Conservation (phyloP, 176 grass and related monocot genomes). For the Typha latifolia region DNA sequence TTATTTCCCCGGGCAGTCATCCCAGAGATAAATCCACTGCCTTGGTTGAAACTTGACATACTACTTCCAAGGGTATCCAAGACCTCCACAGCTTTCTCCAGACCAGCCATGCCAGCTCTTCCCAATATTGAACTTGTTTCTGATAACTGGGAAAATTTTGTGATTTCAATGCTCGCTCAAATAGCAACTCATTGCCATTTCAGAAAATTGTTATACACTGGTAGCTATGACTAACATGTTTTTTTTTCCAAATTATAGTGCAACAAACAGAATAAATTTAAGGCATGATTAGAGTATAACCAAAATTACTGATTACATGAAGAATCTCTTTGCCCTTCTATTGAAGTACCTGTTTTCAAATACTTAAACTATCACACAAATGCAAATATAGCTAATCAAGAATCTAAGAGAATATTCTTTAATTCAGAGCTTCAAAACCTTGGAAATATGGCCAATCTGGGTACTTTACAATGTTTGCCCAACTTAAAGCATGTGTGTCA, state of each 20-base stretch:
- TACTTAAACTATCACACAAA: too few relatives aligned
- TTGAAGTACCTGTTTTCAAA: too few relatives aligned
- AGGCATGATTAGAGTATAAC: too few relatives aligned
- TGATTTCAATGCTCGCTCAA: constrained; percentile 22
- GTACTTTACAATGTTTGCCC: too few relatives aligned
- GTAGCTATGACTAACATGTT: neutral
- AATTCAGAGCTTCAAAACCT: too few relatives aligned
- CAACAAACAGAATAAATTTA: neutral
- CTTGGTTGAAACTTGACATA: constrained; percentile 73
- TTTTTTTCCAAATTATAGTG: neutral
- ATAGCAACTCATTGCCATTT: neutral
- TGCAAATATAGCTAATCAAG: too few relatives aligned
- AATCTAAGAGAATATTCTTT: too few relatives aligned
- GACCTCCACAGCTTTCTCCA: constrained; percentile 79
- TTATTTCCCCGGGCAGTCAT: constrained; percentile 48
- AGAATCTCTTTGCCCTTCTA: too few relatives aligned
- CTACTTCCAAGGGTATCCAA: constrained; percentile 83
- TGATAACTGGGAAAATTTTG: constrained; percentile 45
- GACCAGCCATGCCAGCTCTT: constrained; percentile 67
- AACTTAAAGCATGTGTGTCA: too few relatives aligned
- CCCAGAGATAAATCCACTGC: constrained; percentile 73
- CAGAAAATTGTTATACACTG: neutral
- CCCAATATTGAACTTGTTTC: constrained; percentile 69
- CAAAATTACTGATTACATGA: too few relatives aligned
- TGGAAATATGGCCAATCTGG: too few relatives aligned